Percentiles rank a stretch among this genome's conserved stretches.
phyloP scores from a whole-genome alignment of 2,329 filamentous ascomycete species.

The Botrytis galanthina region DNA sequence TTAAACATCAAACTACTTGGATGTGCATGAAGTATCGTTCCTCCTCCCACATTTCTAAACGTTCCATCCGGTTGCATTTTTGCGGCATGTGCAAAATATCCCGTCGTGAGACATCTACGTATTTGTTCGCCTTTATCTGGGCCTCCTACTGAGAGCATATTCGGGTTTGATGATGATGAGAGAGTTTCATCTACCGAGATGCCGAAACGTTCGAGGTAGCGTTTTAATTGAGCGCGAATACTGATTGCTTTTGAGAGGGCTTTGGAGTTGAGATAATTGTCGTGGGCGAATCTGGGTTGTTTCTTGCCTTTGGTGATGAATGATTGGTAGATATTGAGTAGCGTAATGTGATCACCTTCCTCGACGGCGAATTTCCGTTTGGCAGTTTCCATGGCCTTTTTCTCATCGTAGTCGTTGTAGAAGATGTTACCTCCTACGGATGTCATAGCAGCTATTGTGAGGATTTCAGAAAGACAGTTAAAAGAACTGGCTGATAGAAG shows the following conservation, averaged over 20 bases:
- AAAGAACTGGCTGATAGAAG: slow-evolving; percentile 74
- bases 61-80: slow-evolving; percentile 91
- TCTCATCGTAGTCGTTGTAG: slow-evolving; percentile 75
- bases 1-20: slow-evolving; percentile 95
- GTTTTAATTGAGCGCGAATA: slow-evolving; percentile 79
- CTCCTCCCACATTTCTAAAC: slow-evolving; percentile 81
- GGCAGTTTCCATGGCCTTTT: slow-evolving; percentile 70
- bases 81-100: slow-evolving; percentile 91
- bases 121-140: slow-evolving; percentile 68
- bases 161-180: slow-evolving; percentile 39
- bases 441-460: slow-evolving; percentile 93
- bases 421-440: slow-evolving; percentile 80
- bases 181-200: slow-evolving; percentile 65
- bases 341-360: slow-evolving; percentile 89
- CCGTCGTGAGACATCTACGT: slow-evolving; percentile 77
- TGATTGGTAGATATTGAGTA: slow-evolving; percentile 89
- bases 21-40: slow-evolving; percentile 77
- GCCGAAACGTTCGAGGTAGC: slow-evolving; percentile 83
- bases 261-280: slow-evolving; percentile 85
- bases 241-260: slow-evolving; percentile 78
- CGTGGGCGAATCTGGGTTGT: slow-evolving; percentile 80
- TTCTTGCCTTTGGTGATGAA: slow-evolving; percentile 83
- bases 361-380: slow-evolving; percentile 83
- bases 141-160: slow-evolving; percentile 41
- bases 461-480: slow-evolving; percentile 77